Percentiles rank a stretch among this genome's conserved stretches.
Conservation (phyloP, 108 stramenopile species). For the Stephanodiscus minutulus region DNA sequence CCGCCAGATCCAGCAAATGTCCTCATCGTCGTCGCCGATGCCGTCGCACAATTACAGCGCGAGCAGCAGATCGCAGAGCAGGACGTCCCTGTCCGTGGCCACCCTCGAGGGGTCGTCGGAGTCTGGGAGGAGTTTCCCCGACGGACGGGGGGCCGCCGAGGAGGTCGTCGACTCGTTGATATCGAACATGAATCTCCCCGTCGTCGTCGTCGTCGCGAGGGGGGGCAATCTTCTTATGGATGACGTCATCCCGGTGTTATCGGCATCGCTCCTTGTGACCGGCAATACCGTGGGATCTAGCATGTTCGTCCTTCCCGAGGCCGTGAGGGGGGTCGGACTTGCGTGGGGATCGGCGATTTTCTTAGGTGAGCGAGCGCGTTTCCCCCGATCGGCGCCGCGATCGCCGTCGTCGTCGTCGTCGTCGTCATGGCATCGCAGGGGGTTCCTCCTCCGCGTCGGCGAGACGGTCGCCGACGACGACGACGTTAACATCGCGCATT, state of each 20-base stretch:
- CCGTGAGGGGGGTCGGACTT: conserved; percentile 63
- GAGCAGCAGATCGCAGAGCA: not conserved
- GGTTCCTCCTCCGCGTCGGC: no score
- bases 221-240: conserved; percentile 5
- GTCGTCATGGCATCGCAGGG: no score
- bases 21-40: not conserved
- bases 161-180: conserved; percentile 8
- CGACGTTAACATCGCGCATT: not conserved
- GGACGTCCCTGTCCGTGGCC: conserved; percentile 22
- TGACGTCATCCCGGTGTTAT: conserved; percentile 30
- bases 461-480: not conserved
- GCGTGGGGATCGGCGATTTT: conserved; percentile 53
- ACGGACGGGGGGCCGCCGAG: no score
- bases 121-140: no score
- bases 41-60: no score
- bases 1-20: not conserved
- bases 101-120: conserved; percentile 28
- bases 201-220: not conserved
- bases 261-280: conserved; percentile 67
- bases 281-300: conserved; percentile 82
- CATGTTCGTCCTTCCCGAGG: conserved; percentile 66
- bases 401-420: no score
- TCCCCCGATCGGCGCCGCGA: not conserved
- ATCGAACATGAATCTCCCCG: not conserved
- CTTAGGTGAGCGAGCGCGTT: conserved; percentile 20